These are phyloP conservation scores for Pseudogymnoascus sp. DNA, from an alignment of 2,329 filamentous ascomycete genomes.

Conservation along the genomic window DNA sequence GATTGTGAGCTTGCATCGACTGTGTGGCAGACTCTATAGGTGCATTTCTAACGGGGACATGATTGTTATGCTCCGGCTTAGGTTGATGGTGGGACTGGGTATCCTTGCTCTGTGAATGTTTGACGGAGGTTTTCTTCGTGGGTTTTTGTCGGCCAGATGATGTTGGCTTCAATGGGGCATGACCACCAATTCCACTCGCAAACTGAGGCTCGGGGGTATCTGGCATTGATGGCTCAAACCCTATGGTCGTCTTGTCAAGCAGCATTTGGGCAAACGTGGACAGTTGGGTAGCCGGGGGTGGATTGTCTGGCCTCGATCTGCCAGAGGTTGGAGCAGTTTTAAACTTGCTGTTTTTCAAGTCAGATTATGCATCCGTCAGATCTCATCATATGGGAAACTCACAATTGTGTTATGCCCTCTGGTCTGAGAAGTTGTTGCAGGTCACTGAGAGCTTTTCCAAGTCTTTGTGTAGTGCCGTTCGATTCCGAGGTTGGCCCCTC, in stretches of 20 bases:
- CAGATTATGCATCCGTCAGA: neutral
- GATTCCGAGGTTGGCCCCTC: slow-evolving; percentile 59
- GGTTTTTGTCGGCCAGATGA: neutral
- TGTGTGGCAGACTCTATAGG: neutral
- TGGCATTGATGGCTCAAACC: slow-evolving; percentile 20
- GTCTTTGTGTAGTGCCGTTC: slow-evolving; percentile 50
- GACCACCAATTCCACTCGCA: neutral
- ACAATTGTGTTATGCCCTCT: slow-evolving; percentile 57
- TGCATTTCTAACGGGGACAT: neutral
- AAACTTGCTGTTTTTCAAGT: slow-evolving; percentile 42
- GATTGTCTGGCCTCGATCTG: slow-evolving; percentile 15
- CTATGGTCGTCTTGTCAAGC: slow-evolving; percentile 23
- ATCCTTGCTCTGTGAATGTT: neutral
- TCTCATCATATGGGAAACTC: slow-evolving; percentile 12
- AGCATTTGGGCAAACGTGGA: slow-evolving; percentile 26
- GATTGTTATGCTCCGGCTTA: neutral
- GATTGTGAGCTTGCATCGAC: neutral
- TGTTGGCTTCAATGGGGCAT: neutral
- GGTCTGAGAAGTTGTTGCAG: slow-evolving; percentile 66
- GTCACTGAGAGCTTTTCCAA: slow-evolving; percentile 65
- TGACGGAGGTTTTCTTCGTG: neutral
- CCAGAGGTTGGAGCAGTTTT: slow-evolving; percentile 37
- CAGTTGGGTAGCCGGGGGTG: slow-evolving; percentile 17
- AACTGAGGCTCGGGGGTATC: slow-evolving; percentile 14
- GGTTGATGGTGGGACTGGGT: neutral